These are phyloP conservation scores for Ophiostoma australiae DNA, from an alignment of 2,329 filamentous ascomycete species.

Conservation along the genomic window DNA sequence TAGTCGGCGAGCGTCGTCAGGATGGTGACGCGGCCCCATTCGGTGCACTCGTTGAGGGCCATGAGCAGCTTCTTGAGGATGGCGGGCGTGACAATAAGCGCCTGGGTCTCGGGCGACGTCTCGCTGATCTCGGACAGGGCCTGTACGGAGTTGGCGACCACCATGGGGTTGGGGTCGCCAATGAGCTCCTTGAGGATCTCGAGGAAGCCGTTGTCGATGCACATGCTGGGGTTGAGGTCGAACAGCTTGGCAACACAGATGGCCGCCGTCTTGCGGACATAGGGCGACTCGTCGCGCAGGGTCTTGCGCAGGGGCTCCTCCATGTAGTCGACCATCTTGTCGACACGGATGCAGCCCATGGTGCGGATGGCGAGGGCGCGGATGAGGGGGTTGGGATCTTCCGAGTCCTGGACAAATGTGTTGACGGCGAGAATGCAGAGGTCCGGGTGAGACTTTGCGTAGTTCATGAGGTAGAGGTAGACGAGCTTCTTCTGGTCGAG, in stretches of 20 bases:
- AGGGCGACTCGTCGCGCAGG: conserved; percentile 91
- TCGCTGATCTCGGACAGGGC: conserved; percentile 89
- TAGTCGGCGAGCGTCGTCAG: conserved; percentile 86
- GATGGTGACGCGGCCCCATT: conserved; percentile 96
- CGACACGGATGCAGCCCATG: conserved; percentile 97
- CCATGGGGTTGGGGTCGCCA: conserved; percentile 97
- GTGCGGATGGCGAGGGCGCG: conserved; percentile 92
- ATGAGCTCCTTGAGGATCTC: conserved; percentile 93
- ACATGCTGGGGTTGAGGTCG: conserved; percentile 86
- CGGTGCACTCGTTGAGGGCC: conserved; percentile 95
- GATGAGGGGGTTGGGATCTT: conserved; percentile 95
- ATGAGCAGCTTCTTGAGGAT: conserved; percentile 93
- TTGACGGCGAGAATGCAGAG: conserved; percentile 98
- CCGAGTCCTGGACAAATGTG: conserved; percentile 97
- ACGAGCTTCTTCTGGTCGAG: conserved; percentile 99
- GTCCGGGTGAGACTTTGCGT: conserved; percentile 97
- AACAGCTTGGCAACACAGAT: conserved; percentile 98
- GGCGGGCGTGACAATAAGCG: conserved; percentile 72
- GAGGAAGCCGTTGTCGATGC: conserved; percentile 93
- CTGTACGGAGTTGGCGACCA: conserved; percentile 94
- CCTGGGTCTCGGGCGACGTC: conserved; percentile 82
- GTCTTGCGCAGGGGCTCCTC: conserved; percentile 96
- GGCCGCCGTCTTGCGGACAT: conserved; percentile 95
- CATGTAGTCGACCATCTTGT: conserved; percentile 99
- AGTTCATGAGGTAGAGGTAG: conserved; percentile 98